Evolutionary conservation across 805 yeast species (phyloP).

Genomic region (Kodamaea hsintzibuensis): DNA sequence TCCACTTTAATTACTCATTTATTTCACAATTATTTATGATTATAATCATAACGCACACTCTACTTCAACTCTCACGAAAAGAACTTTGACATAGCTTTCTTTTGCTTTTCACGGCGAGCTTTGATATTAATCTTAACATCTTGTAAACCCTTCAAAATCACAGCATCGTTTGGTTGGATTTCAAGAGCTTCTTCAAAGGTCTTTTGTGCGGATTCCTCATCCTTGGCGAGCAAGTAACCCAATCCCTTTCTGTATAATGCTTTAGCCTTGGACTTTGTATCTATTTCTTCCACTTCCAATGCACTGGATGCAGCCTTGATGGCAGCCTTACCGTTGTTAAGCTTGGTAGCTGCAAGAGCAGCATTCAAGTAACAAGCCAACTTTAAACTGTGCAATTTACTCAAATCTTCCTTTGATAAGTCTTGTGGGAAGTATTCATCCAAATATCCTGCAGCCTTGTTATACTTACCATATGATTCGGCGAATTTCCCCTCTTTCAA

Average conservation of each 20-base stretch:
- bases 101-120: slow-evolving; percentile 63
- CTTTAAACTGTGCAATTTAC: slow-evolving; percentile 53
- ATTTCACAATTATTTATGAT: background rate
- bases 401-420: slow-evolving; percentile 54
- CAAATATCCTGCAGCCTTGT: slow-evolving; percentile 69
- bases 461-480: slow-evolving; percentile 65
- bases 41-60: background rate
- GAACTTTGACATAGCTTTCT: slow-evolving; percentile 72
- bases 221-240: slow-evolving; percentile 63
- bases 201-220: slow-evolving; percentile 67
- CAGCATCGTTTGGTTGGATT: slow-evolving; percentile 70
- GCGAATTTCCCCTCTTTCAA: slow-evolving; percentile 64
- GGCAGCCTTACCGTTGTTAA: slow-evolving; percentile 53
- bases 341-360: slow-evolving; percentile 70
- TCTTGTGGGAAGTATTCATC: slow-evolving; percentile 75
- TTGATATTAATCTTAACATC: slow-evolving; percentile 57
- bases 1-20: background rate
- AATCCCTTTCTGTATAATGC: slow-evolving; percentile 85
- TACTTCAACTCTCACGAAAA: slow-evolving; percentile 29
- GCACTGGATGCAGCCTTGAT: slow-evolving; percentile 66
- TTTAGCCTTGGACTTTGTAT: slow-evolving; percentile 73
- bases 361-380: slow-evolving; percentile 69
- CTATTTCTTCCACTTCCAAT: slow-evolving; percentile 57
- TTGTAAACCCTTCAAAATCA: slow-evolving; percentile 61
- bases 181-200: slow-evolving; percentile 67